Evolutionary conservation across 78 protist species (phyloP), one percentile per base, ranked within the genome.

Genomic region (Cyanophora paradoxa): DNA sequence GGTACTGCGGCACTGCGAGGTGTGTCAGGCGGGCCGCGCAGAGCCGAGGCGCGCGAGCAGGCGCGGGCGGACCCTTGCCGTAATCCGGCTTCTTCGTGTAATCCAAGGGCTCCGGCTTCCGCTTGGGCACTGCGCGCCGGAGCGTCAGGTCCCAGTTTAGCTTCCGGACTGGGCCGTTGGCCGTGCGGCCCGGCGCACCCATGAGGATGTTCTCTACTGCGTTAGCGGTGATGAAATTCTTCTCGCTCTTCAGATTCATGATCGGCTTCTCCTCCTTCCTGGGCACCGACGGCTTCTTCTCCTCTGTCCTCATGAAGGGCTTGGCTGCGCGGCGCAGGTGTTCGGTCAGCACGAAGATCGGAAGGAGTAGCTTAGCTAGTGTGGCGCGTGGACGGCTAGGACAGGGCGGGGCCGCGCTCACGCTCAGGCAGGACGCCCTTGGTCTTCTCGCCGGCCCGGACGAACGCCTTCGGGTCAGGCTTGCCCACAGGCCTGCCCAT

Each of bases 1-100:
- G 67, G 76, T 79, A 79, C 41, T 28, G 2, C 0, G 83, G 83
- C 22, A 48, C 64, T n/a, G n/a, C n/a, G n/a, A n/a, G n/a, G n/a
- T n/a, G n/a, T n/a, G n/a, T n/a, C n/a, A n/a, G n/a, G n/a, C n/a
- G n/a, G n/a, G n/a, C n/a, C n/a, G n/a, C n/a, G n/a, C n/a, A n/a
- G n/a, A n/a, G n/a, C n/a, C n/a, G n/a, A n/a, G n/a, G n/a, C n/a
- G n/a, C n/a, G n/a, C n/a, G n/a, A n/a, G n/a, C n/a, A n/a, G n/a
- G n/a, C n/a, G n/a, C n/a, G n/a, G n/a, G n/a, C n/a, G n/a, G n/a
- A n/a, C n/a, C n/a, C 54, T 79, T 14, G 57, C 83, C 83, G n/a
- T 54, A 70, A 63, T 54, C 76, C 19, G 14, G 16, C 52, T 66
- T 34, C 6, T 42, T 44, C n/a, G 33, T 31, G 30, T 42, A 34